Conservation (phyloP, 768 basidiomycete species). For the Hericium coralloides region DNA sequence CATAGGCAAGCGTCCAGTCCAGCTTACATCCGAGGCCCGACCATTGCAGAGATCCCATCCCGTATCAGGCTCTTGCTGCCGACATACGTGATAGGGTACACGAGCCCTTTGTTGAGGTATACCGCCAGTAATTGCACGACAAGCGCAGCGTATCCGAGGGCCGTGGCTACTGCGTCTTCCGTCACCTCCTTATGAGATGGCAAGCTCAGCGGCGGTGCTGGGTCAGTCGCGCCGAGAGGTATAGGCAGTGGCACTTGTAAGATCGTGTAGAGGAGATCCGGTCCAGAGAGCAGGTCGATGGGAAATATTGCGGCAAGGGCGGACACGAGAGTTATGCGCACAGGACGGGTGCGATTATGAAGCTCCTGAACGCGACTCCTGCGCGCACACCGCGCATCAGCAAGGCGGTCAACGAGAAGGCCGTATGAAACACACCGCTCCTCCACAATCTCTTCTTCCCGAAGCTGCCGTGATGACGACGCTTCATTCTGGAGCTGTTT, state of each 20-base stretch:
- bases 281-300: constrained; percentile 76
- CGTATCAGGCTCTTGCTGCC: constrained; percentile 87
- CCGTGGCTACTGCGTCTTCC: constrained; percentile 82
- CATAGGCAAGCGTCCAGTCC: neutral
- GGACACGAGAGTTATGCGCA: constrained; percentile 57
- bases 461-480: neutral
- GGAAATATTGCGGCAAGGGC: constrained; percentile 76
- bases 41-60: constrained; percentile 92
- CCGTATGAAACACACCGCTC: constrained; percentile 18
- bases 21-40: constrained; percentile 86
- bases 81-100: constrained; percentile 86
- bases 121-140: constrained; percentile 74
- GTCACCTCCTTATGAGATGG: constrained; percentile 60
- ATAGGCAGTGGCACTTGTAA: constrained; percentile 87
- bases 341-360: constrained; percentile 38
- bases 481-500: neutral
- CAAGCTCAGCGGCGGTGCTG: constrained; percentile 73
- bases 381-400: constrained; percentile 3
- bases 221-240: constrained; percentile 61
- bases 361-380: constrained; percentile 43
- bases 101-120: constrained; percentile 65
- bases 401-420: neutral
- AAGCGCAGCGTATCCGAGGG: constrained; percentile 86
- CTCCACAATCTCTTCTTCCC: constrained; percentile 25
- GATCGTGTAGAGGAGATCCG: constrained; percentile 86